Evolutionary conservation across 352 stramenopile genomes (phyloP), one percentile per base, ranked within the genome.

Genomic region (Pythium apleroticum): DNA sequence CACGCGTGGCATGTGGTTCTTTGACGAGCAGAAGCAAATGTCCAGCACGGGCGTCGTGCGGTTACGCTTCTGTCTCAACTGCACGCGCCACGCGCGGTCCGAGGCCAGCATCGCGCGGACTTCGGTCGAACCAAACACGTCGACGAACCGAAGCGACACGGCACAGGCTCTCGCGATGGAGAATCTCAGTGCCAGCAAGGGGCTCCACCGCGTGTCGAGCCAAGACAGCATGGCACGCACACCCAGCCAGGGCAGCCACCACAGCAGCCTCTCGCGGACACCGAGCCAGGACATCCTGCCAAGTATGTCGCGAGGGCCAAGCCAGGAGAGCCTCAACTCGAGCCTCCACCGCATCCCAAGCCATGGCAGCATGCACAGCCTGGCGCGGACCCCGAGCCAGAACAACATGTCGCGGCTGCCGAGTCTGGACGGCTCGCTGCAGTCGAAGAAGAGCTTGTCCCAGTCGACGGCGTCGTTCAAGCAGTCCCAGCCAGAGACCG

Each of bases 61-160:
- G 24, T 49, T 79, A 45, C 73, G 73, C 39, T 79, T 79, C 58
- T 79, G 73, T 50, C 43, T 71, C 24, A 77, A 75, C 63, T 79
- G 73, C 46, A 71, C 65, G 28, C 56, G 63, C 3, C 62, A 76
- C 41, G 72, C 72, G 24, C 65, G 72, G 19, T 50, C 55, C 24
- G 72, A 75, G 24, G 37, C 60, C 17, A 71, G 45, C 20, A 24
- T 60, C 11, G 46, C 41, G 14, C 48, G 53, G 27, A 25, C 63
- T 28, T 43, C 62, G 9, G 8, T 66, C 12, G 52, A 61, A 8
- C 50, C 35, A 14, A 1, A 14, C 15, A 50, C 15, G 35, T 45
- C 55, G 10, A 66, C 37, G 39, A 70, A 52, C 37, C 45, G 37
- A 14, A 56, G 54, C 17, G 54, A 60, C 19, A 58, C 37, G 4